Conservation (phyloP, 495 filamentous ascomycete genomes). For the Chlorociboria aeruginascens region DNA sequence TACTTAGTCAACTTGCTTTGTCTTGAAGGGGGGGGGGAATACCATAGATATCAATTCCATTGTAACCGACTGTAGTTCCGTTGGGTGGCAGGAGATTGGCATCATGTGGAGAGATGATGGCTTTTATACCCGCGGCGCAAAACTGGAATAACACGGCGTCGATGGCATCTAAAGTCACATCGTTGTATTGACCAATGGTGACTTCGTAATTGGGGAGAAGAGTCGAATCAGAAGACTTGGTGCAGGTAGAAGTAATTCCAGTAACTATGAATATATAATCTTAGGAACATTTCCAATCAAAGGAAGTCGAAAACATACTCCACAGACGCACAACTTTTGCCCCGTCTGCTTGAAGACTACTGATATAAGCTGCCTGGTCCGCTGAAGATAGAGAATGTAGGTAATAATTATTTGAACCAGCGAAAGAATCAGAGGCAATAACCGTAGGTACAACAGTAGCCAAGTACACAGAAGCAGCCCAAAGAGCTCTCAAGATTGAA, state of each 20-base stretch:
- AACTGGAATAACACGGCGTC: slow-evolving; percentile 23
- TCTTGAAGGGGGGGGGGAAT: not conserved
- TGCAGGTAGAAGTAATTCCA: slow-evolving; percentile 19
- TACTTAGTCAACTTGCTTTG: not conserved
- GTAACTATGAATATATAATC: slow-evolving; percentile 9
- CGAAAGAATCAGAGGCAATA: slow-evolving; percentile 12
- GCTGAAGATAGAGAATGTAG: slow-evolving; percentile 21
- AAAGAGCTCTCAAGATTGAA: too few species aligned
- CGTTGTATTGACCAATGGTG: slow-evolving; percentile 22
- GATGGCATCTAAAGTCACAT: slow-evolving; percentile 21
- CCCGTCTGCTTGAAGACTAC: slow-evolving; percentile 19
- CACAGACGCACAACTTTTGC: slow-evolving; percentile 27
- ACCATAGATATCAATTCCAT: slow-evolving; percentile 21
- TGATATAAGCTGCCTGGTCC: slow-evolving; percentile 26
- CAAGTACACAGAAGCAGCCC: too few species aligned
- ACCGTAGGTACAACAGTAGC: too few species aligned
- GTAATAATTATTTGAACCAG: slow-evolving; percentile 27
- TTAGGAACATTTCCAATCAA: not conserved
- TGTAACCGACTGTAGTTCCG: not conserved
- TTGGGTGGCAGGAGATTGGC: slow-evolving; percentile 20
- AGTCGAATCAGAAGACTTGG: slow-evolving; percentile 10
- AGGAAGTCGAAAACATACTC: slow-evolving; percentile 14
- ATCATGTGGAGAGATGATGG: slow-evolving; percentile 30
- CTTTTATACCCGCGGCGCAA: slow-evolving; percentile 24
- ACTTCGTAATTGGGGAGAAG: slow-evolving; percentile 18